Conservation (phyloP, 805 yeast species). For the Torulaspora microellipsoides region DNA sequence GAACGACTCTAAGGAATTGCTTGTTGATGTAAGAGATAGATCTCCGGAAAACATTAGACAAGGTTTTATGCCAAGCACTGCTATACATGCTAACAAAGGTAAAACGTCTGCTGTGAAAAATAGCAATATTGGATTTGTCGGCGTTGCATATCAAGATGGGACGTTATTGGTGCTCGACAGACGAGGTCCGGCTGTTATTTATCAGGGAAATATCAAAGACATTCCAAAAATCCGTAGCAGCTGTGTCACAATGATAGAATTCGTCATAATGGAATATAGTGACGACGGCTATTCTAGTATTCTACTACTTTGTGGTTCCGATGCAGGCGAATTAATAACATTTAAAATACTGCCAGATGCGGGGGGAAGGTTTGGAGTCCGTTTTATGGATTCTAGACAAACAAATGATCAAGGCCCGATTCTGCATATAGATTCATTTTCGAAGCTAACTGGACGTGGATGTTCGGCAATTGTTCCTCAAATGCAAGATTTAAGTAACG, state of each 20-base stretch:
- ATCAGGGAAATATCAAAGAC: slow-evolving; percentile 34
- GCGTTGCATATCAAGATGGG: slow-evolving; percentile 70
- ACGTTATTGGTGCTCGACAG: slow-evolving; percentile 66
- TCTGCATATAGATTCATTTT: slow-evolving; percentile 53
- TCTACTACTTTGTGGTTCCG: slow-evolving; percentile 66
- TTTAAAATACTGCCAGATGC: slow-evolving; percentile 60
- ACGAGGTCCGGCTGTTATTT: slow-evolving; percentile 67
- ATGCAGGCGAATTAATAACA: slow-evolving; percentile 59
- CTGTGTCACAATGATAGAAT: slow-evolving; percentile 58
- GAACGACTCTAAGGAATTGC: slow-evolving; percentile 20
- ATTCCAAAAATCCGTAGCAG: slow-evolving; percentile 23
- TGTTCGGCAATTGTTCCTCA: slow-evolving; percentile 55
- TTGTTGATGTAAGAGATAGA: slow-evolving; percentile 49
- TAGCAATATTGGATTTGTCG: slow-evolving; percentile 77
- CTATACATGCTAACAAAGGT: slow-evolving; percentile 43
- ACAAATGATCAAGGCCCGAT: slow-evolving; percentile 48
- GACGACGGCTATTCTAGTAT: slow-evolving; percentile 66
- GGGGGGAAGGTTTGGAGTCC: slow-evolving; percentile 55
- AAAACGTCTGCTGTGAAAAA: slow-evolving; percentile 56
- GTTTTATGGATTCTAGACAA: slow-evolving; percentile 43
- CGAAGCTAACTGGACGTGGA: slow-evolving; percentile 54
- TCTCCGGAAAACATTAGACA: slow-evolving; percentile 45
- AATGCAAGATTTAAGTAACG: slow-evolving; percentile 56
- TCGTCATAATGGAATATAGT: slow-evolving; percentile 61
- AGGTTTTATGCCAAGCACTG: slow-evolving; percentile 55